These are phyloP conservation scores for Populus davidiana DNA, from an alignment of 345 rosid species.

Conservation along the genomic window DNA sequence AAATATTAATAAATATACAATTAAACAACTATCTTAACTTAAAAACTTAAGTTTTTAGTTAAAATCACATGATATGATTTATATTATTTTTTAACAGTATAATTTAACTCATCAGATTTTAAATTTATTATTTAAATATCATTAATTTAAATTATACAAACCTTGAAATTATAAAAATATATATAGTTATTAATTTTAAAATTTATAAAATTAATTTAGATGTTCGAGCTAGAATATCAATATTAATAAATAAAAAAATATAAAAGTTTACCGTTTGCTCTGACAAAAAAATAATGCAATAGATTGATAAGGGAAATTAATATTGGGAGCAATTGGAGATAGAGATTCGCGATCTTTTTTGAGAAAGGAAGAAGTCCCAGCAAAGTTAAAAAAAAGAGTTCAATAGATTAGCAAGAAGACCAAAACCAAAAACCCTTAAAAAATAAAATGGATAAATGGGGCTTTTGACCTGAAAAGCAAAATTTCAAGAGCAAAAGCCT, in stretches of 20 bases:
- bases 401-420: background rate
- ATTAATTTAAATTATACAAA: fast-evolving
- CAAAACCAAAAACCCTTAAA: background rate
- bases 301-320: too few species aligned
- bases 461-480: background rate
- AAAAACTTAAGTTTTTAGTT: too few species aligned
- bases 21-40: too few species aligned
- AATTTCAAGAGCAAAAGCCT: background rate
- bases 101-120: too few species aligned
- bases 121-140: too few species aligned
- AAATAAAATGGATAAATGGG: background rate
- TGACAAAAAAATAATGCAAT: too few species aligned
- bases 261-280: too few species aligned
- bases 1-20: too few species aligned
- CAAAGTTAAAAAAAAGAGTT: background rate
- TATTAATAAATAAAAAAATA: too few species aligned
- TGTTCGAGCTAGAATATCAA: fast-evolving
- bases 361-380: background rate
- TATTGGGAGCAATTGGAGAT: background rate
- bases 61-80: too few species aligned
- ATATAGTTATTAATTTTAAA: too few species aligned
- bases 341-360: background rate
- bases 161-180: fast-evolving
- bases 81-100: too few species aligned
- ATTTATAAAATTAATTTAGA: fast-evolving